phyloP scores from a whole-genome alignment of 176 grass and related monocot species.

The Miscanthus lutarioriparius region DNA sequence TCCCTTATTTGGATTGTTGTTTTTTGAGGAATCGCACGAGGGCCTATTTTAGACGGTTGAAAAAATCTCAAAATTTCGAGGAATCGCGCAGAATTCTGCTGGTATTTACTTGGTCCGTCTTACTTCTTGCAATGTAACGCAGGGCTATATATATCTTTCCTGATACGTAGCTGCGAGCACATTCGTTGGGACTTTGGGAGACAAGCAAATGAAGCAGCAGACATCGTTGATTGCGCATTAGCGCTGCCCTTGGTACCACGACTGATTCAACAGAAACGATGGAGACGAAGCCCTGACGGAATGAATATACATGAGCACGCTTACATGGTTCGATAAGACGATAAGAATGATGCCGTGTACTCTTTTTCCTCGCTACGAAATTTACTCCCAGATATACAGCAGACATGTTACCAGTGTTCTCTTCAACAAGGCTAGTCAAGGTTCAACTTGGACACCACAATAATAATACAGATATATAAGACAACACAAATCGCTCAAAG shows the following conservation, averaged over 20 bases:
- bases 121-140: not conserved
- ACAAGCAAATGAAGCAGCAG: too few relatives aligned
- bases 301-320: conserved; percentile 28
- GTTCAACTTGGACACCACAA: conserved; percentile 17
- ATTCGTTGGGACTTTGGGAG: not conserved
- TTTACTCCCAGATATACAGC: conserved; percentile 40
- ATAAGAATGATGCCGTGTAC: not conserved
- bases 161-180: not conserved
- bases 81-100: not conserved
- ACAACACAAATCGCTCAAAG: not conserved
- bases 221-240: not conserved
- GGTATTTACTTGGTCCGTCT: not conserved
- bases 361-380: conserved; percentile 22
- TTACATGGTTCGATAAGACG: conserved; percentile 23
- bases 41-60: not conserved
- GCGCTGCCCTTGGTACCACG: not conserved
- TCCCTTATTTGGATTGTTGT: not conserved
- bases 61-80: not conserved
- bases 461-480: conserved; percentile 21
- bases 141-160: not conserved
- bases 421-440: conserved; percentile 9
- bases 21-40: not conserved
- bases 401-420: conserved; percentile 16
- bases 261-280: not conserved
- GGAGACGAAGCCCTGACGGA: not conserved